Base-by-base conservation (phyloP, 1,284 basidiomycete species). In the Porodaedalea pini region DNA sequence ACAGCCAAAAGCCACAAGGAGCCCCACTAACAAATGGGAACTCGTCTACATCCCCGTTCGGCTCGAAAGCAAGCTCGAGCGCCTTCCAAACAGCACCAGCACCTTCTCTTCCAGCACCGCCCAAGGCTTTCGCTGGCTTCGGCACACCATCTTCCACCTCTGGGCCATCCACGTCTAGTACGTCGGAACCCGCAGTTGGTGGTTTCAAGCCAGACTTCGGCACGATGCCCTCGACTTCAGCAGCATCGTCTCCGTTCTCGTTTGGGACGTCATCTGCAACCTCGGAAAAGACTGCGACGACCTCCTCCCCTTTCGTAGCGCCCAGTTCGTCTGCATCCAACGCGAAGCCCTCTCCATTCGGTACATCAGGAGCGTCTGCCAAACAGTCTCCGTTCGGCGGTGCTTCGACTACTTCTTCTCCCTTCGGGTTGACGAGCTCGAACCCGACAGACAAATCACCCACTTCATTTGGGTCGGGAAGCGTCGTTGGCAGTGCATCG, bases 1-100 rank as follows among this genome's bases (percentile, higher is more conserved):
- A 71, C 13, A 71, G 68, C 40, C 58, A 70, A 8, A 70, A 69
- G 57, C 10, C 56, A 37, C 21, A 44, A 36, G 43, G 43, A 13
- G 13, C 55, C 19, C 17, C 27, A 19, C 31, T 10, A 32, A 17
- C 40, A 25, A 61, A 51, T 45, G 56, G 56, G 25, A 47, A 21
- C 29, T 43, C 39, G 5, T 27, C 44, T 25, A 31, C 51, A 21
- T 40, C 54, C 2, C 48, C 48, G n/a, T 59, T 61, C 27, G 51
- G 63, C 17, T 50, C 54, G n/a, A 63, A 62, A 50, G 19, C 48
- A 32, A 29, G 11, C 10, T 15, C 50, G 11, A 48, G 17, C 25
- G 17, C 27, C n/a, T 55, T n/a, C 49, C 61, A 15, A 41, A 54
- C 21, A 53, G 57, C 23, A 55, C 54, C 8, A 62, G 65, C 54